Evolutionary conservation across 805 yeast species (phyloP).

Genomic region (Saturnispora galanensis): DNA sequence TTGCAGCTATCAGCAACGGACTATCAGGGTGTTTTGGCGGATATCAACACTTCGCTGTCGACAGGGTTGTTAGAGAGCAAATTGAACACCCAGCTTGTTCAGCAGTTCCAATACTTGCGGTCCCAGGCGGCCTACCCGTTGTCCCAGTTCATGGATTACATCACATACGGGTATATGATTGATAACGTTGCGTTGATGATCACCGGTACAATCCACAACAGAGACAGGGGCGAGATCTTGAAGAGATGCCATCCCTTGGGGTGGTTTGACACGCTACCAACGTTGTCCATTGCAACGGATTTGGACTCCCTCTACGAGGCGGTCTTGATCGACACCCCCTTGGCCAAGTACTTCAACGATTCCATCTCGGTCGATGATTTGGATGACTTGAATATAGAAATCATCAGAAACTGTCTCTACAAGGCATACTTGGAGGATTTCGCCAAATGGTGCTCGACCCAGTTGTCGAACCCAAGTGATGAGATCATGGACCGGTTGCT

Average conservation of each 20-base stretch:
- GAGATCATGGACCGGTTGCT: slow-evolving; percentile 73
- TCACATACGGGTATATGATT: slow-evolving; percentile 95
- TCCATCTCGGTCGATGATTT: slow-evolving; percentile 81
- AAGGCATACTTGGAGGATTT: slow-evolving; percentile 91
- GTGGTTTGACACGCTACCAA: slow-evolving; percentile 96
- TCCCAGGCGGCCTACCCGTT: slow-evolving; percentile 76
- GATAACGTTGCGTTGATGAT: slow-evolving; percentile 94
- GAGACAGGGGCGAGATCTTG: slow-evolving; percentile 82
- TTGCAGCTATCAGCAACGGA: slow-evolving; percentile 93
- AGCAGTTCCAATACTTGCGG: slow-evolving; percentile 77
- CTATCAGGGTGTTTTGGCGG: slow-evolving; percentile 82
- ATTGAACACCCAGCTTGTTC: slow-evolving; percentile 62
- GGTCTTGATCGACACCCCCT: slow-evolving; percentile 91
- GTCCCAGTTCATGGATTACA: slow-evolving; percentile 78
- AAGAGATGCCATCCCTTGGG: slow-evolving; percentile 94
- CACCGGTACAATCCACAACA: slow-evolving; percentile 92
- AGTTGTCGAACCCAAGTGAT: slow-evolving; percentile 64
- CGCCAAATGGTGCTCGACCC: slow-evolving; percentile 46
- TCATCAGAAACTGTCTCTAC: slow-evolving; percentile 83
- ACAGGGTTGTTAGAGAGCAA: slow-evolving; percentile 80
- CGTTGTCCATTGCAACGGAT: slow-evolving; percentile 89
- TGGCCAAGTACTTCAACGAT: slow-evolving; percentile 91
- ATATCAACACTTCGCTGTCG: slow-evolving; percentile 72
- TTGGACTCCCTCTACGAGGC: slow-evolving; percentile 87
- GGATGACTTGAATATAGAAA: slow-evolving; percentile 92